Evolutionary conservation across 2,329 filamentous ascomycete species (phyloP).

Genomic region (Penicillium sp.): DNA sequence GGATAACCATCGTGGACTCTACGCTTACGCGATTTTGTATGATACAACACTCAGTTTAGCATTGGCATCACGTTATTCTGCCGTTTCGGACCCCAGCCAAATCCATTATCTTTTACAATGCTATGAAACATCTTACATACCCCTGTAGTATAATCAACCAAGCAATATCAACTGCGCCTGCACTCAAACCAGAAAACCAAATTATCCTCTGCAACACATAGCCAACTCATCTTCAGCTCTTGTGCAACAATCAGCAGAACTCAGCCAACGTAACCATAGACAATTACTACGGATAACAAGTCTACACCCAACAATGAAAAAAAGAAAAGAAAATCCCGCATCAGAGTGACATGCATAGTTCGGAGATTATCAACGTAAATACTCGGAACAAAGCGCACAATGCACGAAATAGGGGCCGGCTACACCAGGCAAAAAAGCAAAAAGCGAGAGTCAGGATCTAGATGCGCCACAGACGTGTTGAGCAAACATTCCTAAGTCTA

Average conservation of each 20-base stretch:
- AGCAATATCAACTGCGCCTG: not conserved
- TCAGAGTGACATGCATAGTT: not conserved
- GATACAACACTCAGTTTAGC: not conserved
- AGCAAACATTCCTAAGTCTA: not conserved
- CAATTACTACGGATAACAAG: too few relatives aligned
- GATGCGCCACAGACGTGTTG: conserved; percentile 6
- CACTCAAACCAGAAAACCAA: too few relatives aligned
- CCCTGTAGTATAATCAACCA: not conserved
- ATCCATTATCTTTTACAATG: not conserved
- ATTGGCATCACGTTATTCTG: not conserved
- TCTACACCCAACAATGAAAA: too few relatives aligned
- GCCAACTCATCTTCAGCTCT: conserved; percentile 8
- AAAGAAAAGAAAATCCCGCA: not conserved
- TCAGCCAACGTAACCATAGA: not conserved
- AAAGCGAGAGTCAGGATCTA: not conserved
- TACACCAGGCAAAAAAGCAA: not conserved
- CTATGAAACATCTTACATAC: not conserved
- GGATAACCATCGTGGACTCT: not conserved
- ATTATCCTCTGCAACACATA: too few relatives aligned
- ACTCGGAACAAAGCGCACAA: not conserved
- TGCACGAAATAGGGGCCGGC: not conserved
- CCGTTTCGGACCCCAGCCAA: not conserved
- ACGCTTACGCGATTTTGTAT: not conserved
- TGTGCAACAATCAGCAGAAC: conserved; percentile 10
- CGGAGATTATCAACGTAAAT: too few relatives aligned